Base-by-base conservation (phyloP, 495 filamentous ascomycete genomes). In the Aspergillus mulundensis region DNA sequence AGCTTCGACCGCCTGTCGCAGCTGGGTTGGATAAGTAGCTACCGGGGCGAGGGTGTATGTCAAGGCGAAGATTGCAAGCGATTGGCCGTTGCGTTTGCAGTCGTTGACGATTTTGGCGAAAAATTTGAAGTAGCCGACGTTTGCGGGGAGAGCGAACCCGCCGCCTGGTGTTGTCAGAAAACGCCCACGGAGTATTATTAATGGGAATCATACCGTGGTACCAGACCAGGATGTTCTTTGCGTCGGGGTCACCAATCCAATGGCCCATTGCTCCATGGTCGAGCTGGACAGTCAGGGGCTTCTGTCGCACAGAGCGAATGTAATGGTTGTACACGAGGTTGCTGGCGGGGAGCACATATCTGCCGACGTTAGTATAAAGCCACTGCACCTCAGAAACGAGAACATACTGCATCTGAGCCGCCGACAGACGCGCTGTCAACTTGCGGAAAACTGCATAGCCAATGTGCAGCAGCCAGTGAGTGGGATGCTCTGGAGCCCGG, bases 21-120 rank as follows among this genome's bases (percentile, higher is more conserved):
- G 71, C 63, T 87, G 84, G 0, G 74, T 78, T 1, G 85, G 85
- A 57, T 87, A 88, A 10, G 65, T 70, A 3, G 66, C 74, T 0
- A 70, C 61, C 1, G 85, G 85, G 4, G 83, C 77, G n/a, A 86
- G 76, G 45, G 80, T 78, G 63, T 87, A 87, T 23, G 78, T 74
- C 11, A 82, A 67, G 11, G 79, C 54, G 47, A 85, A 76, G 47
- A 81, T 67, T 36, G 81, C 71, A 40, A 82, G 66, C 36, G 71
- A 68, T 48, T 74, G 48, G 73, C 71, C 25, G 68, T 50, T 15
- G 57, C 61, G 45, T 59, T 57, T 38, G 38, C 64, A 56, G 51
- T 70, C 63, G 34, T 54, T 58, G 38, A 76, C 62, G n/a, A 84
- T 66, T 18, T 75, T 70, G 15, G 66, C 62, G 56, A 79, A 74